Evolutionary conservation across 352 stramenopile genomes (phyloP).

Genomic region (Phytophthora citricola): DNA sequence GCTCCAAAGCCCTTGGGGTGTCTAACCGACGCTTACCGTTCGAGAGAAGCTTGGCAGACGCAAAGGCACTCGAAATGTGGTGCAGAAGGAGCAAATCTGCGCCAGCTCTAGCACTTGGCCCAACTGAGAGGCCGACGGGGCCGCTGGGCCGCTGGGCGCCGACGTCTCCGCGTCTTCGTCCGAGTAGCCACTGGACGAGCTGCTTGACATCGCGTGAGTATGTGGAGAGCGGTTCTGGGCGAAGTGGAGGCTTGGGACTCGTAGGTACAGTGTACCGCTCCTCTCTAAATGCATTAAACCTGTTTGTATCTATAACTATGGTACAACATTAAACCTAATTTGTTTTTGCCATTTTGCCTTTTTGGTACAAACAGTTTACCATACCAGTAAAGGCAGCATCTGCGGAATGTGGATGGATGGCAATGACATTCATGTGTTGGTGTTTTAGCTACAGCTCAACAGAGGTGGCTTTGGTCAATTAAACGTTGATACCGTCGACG

Average conservation of each 20-base stretch:
- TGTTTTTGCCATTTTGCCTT: background rate
- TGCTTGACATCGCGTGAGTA: constrained; percentile 53
- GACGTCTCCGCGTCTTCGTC: constrained; percentile 40
- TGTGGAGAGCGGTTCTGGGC: constrained; percentile 31
- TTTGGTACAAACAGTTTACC: background rate
- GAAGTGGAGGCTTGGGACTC: constrained; percentile 7
- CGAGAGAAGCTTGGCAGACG: constrained; percentile 76
- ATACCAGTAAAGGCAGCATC: background rate
- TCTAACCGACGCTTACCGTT: constrained; percentile 58
- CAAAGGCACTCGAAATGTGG: constrained; percentile 72
- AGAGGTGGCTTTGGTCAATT: constrained; percentile 33
- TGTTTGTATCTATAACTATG: background rate
- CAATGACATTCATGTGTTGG: constrained; percentile 7
- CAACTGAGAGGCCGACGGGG: constrained; percentile 38
- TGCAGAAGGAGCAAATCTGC: constrained; percentile 81
- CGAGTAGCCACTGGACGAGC: constrained; percentile 50
- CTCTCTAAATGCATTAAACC: background rate
- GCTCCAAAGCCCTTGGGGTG: background rate
- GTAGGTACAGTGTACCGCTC: no score
- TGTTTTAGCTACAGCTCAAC: constrained; percentile 3
- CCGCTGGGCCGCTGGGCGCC: constrained; percentile 1
- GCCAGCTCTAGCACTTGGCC: constrained; percentile 58
- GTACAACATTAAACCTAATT: constrained; percentile 5
- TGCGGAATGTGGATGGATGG: background rate
- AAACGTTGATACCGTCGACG: constrained; percentile 97